A percentile compares a stretch with the other conserved stretches of the same genome.
Evolutionary conservation across 192 early-diverging fungal genomes (phyloP).

Genomic region (Backusella morwellensis): DNA sequence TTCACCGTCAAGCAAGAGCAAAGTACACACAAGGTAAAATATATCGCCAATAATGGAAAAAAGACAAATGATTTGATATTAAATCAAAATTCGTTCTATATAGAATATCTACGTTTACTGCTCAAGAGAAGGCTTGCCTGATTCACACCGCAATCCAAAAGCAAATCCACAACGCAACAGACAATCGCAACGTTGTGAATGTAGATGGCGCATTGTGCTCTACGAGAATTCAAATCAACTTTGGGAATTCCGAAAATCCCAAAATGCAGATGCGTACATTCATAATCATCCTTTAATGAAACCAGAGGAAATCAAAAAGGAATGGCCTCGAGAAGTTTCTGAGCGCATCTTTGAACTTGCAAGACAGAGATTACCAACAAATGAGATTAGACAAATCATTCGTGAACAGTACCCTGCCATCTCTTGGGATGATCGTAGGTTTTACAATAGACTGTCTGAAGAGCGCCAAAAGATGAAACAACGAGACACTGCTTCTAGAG

Average conservation of each 20-base stretch:
- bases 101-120: slow-evolving; percentile 63
- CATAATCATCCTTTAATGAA: slow-evolving; percentile 55
- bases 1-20: slow-evolving; percentile 60
- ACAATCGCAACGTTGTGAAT: slow-evolving; percentile 55
- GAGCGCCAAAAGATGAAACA: slow-evolving; percentile 56
- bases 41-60: background rate
- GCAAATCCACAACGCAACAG: slow-evolving; percentile 50
- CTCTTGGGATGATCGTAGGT: slow-evolving; percentile 56
- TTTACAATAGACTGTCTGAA: slow-evolving; percentile 58
- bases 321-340: slow-evolving; percentile 51
- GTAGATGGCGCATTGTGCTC: slow-evolving; percentile 57
- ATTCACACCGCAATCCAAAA: slow-evolving; percentile 52
- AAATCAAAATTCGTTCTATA: background rate
- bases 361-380: slow-evolving; percentile 45
- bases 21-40: slow-evolving; percentile 50
- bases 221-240: slow-evolving; percentile 47
- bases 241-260: slow-evolving; percentile 59
- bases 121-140: slow-evolving; percentile 56
- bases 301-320: slow-evolving; percentile 50
- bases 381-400: slow-evolving; percentile 39
- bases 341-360: slow-evolving; percentile 51
- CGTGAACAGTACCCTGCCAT: slow-evolving; percentile 47
- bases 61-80: too few relatives aligned
- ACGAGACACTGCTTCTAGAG: slow-evolving; percentile 47
- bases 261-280: slow-evolving; percentile 50